These are phyloP conservation scores for Berberis vulgaris DNA, from an alignment of 164 flowering plant genomes.

Conservation along the genomic window DNA sequence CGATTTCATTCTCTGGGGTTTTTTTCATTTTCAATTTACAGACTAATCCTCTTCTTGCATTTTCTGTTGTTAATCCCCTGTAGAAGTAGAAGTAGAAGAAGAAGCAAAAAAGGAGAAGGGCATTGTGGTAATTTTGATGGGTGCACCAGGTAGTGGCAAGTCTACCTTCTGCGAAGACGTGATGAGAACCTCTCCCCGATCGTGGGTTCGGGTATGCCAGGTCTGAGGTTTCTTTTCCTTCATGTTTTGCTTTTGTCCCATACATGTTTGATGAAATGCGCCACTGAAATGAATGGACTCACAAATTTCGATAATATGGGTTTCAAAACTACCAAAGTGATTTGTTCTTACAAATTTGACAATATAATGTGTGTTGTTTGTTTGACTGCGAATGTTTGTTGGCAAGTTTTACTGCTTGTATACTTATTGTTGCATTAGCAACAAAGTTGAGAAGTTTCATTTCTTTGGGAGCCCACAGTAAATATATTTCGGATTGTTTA, in stretches of 20 bases:
- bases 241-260: neutral
- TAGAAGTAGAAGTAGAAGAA: constrained; percentile 6
- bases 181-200: constrained; percentile 38
- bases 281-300: neutral
- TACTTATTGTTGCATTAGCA: no score
- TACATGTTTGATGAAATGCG: constrained; percentile 9
- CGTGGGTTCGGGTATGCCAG: constrained; percentile 84
- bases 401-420: no score
- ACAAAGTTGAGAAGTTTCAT: no score
- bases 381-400: no score
- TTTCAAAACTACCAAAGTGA: no score
- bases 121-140: constrained; percentile 48
- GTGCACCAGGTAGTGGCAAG: constrained; percentile 89
- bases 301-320: no score
- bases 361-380: no score
- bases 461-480: no score
- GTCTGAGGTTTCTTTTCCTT: constrained; percentile 20
- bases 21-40: neutral
- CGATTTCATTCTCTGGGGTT: neutral
- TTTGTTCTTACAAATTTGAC: no score
- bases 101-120: constrained; percentile 22
- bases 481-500: no score
- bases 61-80: neutral
- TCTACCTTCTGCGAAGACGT: constrained; percentile 73
- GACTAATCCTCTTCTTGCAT: neutral